Base-by-base conservation (phyloP, 2,329 filamentous ascomycete genomes). In the Rhytidhysteron rufulum region DNA sequence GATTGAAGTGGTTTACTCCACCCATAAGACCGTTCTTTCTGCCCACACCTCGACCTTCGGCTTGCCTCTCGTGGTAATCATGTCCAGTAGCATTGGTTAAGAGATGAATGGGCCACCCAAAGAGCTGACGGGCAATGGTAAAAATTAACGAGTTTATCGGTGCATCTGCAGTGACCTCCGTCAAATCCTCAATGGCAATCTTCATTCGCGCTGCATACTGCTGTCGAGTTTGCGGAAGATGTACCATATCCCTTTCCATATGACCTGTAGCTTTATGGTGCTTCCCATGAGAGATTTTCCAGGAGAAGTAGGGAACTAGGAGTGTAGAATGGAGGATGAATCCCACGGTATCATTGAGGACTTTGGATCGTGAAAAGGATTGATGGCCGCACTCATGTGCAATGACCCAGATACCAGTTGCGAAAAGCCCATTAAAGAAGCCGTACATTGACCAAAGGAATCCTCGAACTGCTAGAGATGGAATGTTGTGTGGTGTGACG, bases 201-300 rank as follows among this genome's bases (percentile, higher is more conserved):
- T 89, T 87, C 44, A 91, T 66, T 43, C 85, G 84, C 45, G 76
- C 77, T 51, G 89, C 88, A 60, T 86, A 90, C 63, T 86, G 72
- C 52, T 93, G 82, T 43, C 90, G 84, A 41, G 89, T 95, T 71
- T 88, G 88, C 45, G 93, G 93, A n/a, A 97, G 77, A 66, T 96
- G 97, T 49, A 97, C 93, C 93, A 98, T 98, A 71, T 98, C 93
- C 54, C 91, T 87, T 72, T 94, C 89, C 72, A 98, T 83, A 77
- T 98, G 82, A 57, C 90, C 93, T 29, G 93, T 98, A 50, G 90
- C 89, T 80, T 97, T 97, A 86, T 98, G 93, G 77, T 98, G 93
- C 82, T 95, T 95, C 74, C 88, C 86, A 74, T 98, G 93, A 52
- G 89, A 95, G 71, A 97, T 90, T 75, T 98, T 95, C 93, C 93